phyloP scores from a whole-genome alignment of 2,329 filamentous ascomycete species.

The Scytalidium sp. region DNA sequence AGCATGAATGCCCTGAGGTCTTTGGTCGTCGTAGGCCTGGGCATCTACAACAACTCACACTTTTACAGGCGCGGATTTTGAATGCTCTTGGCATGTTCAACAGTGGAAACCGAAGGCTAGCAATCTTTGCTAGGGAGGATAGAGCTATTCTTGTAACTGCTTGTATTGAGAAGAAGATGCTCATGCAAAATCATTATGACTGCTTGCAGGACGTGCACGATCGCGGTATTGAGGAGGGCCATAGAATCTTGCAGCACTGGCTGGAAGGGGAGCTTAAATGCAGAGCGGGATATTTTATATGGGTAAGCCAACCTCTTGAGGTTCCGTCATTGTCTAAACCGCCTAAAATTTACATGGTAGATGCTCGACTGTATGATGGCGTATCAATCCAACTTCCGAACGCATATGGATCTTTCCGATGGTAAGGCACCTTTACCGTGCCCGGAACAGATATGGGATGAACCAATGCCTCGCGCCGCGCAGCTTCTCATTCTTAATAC shows the following conservation, averaged over 20 bases:
- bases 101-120: conserved; percentile 2
- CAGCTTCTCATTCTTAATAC: conserved; percentile 6
- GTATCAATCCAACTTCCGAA: conserved; percentile 5
- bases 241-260: conserved; percentile 4
- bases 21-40: conserved; percentile 1
- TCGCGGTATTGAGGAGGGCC: background rate
- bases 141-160: conserved; percentile 3
- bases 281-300: conserved; percentile 5
- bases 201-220: background rate
- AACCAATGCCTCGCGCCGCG: conserved; percentile 1
- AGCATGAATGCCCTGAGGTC: conserved; percentile 1
- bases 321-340: background rate
- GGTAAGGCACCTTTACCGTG: conserved; percentile 5
- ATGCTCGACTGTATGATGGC: conserved; percentile 7
- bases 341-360: background rate
- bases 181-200: conserved; percentile 2
- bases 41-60: conserved; percentile 1
- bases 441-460: conserved; percentile 6
- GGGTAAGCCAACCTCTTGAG: background rate
- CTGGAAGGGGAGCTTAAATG: conserved; percentile 4
- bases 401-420: conserved; percentile 7
- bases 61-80: conserved; percentile 4
- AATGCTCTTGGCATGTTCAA: conserved; percentile 6
- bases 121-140: conserved; percentile 1
- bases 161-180: conserved; percentile 5